These are phyloP conservation scores for Elsinoe batatas DNA, from an alignment of 2,329 filamentous ascomycete species.

Conservation along the genomic window DNA sequence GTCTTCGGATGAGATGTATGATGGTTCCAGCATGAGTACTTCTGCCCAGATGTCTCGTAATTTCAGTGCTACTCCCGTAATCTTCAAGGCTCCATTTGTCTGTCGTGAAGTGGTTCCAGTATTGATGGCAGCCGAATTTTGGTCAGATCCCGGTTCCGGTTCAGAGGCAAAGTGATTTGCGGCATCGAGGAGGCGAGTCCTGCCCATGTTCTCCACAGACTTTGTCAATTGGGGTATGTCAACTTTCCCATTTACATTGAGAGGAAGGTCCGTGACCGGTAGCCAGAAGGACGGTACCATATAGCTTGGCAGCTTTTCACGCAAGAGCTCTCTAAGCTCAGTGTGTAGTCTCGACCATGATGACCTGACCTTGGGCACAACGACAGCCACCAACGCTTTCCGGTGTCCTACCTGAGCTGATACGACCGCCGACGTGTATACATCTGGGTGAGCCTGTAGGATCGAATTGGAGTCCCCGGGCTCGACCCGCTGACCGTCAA, in stretches of 20 bases:
- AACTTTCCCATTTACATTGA: slow-evolving; percentile 23
- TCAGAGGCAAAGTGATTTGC: neutral
- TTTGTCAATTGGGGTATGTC: slow-evolving; percentile 18
- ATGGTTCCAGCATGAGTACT: slow-evolving; percentile 36
- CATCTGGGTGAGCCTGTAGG: neutral
- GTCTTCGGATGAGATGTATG: slow-evolving; percentile 22
- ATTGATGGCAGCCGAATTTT: no score
- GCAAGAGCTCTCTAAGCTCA: neutral
- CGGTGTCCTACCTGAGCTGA: neutral
- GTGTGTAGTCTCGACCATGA: neutral
- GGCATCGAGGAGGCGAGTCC: neutral
- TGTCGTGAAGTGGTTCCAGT: no score
- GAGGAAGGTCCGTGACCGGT: slow-evolving; percentile 20
- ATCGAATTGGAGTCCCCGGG: slow-evolving; percentile 14
- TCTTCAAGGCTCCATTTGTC: neutral
- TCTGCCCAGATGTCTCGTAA: slow-evolving; percentile 37
- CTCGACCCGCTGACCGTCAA: slow-evolving; percentile 46
- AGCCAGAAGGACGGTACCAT: slow-evolving; percentile 31
- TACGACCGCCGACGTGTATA: neutral
- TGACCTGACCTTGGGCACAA: neutral
- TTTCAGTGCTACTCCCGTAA: slow-evolving; percentile 16
- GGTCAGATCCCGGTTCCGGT: no score
- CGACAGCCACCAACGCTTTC: neutral
- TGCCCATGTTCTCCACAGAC: neutral
- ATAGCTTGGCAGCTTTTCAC: slow-evolving; percentile 7